Conservation (phyloP, 306 rosid species). For the Trifolium pratense region DNA sequence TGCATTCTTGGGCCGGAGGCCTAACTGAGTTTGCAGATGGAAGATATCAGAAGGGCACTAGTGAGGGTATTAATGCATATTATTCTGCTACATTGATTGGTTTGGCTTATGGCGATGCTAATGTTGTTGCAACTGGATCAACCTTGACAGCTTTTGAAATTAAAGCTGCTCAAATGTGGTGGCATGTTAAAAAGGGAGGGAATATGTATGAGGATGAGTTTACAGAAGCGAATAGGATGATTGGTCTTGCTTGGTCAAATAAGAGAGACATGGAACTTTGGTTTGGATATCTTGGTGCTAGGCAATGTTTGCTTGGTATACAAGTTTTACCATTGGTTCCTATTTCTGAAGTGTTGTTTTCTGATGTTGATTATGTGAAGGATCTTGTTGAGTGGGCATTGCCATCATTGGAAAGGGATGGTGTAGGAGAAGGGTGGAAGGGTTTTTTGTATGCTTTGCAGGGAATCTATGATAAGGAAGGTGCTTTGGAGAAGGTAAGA, state of each 20-base stretch:
- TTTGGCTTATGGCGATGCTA: background rate
- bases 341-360: conserved; percentile 65
- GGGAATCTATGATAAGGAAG: conserved; percentile 59
- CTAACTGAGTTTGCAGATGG: conserved; percentile 75
- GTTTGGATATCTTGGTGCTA: conserved; percentile 78
- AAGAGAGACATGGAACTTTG: conserved; percentile 85
- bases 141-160: background rate
- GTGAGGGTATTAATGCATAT: conserved; percentile 81
- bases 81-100: conserved; percentile 55
- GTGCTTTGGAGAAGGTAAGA: conserved; percentile 55
- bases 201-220: conserved; percentile 61
- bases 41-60: conserved; percentile 82
- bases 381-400: conserved; percentile 77
- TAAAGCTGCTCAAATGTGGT: conserved; percentile 38
- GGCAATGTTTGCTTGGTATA: conserved; percentile 76
- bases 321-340: conserved; percentile 74
- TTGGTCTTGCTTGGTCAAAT: conserved; percentile 81
- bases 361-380: conserved; percentile 60
- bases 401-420: conserved; percentile 70
- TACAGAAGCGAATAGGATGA: conserved; percentile 58
- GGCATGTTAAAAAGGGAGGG: conserved; percentile 68
- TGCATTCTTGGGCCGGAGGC: conserved; percentile 79
- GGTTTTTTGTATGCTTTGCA: conserved; percentile 69
- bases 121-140: background rate
- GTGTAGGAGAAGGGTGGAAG: conserved; percentile 89